Evolutionary conservation across 495 filamentous ascomycete genomes (phyloP).

Genomic region (Talaromyces ruber): DNA sequence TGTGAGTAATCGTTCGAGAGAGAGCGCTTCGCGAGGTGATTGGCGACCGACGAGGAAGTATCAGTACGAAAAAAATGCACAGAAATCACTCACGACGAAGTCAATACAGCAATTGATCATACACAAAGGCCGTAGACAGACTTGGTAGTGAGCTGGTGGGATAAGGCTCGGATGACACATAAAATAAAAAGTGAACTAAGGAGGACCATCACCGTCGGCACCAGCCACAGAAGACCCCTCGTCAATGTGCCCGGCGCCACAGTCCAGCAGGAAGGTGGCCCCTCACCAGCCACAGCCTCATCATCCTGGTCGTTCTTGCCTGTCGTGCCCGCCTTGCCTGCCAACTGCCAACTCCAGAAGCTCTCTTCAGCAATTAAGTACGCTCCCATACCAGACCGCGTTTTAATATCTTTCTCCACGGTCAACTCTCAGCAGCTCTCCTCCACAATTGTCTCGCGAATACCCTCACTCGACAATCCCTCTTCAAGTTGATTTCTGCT

Average conservation of each 20-base stretch:
- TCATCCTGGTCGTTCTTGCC: not conserved
- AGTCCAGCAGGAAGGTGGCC: not conserved
- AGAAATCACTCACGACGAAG: not conserved
- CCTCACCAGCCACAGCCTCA: slow-evolving; percentile 4
- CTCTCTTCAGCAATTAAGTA: not conserved
- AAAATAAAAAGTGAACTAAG: not conserved
- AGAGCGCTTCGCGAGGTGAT: not conserved
- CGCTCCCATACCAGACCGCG: too few species aligned
- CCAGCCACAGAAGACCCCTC: slow-evolving; percentile 5
- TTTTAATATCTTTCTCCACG: not conserved
- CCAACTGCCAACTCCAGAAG: not conserved
- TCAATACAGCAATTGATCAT: not conserved
- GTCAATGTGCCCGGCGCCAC: not conserved
- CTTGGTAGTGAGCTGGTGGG: not conserved
- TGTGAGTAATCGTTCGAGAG: not conserved
- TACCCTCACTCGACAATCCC: not conserved
- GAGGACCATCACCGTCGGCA: not conserved
- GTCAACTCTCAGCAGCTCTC: not conserved
- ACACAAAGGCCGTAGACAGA: not conserved
- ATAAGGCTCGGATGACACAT: not conserved
- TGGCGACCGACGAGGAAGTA: not conserved
- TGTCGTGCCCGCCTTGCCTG: not conserved
- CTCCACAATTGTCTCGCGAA: not conserved
- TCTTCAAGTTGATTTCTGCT: not conserved
- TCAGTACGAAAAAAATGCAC: not conserved